Evolutionary conservation across 2,329 filamentous ascomycete species (phyloP).

Genomic region (Mycosphaerella sp.): DNA sequence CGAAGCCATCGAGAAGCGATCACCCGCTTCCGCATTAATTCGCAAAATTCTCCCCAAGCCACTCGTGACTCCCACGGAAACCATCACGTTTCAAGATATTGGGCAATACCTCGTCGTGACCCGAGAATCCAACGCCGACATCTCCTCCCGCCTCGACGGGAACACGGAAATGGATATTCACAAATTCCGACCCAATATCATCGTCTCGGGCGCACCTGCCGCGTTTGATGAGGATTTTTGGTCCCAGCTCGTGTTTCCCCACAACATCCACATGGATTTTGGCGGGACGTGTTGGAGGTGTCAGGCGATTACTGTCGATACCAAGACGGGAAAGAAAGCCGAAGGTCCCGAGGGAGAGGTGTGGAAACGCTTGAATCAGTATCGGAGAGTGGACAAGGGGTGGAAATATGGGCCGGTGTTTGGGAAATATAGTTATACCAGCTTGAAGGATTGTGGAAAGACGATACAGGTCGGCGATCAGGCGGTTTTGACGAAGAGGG

Average conservation of each 20-base stretch:
- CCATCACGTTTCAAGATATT: constrained; percentile 11
- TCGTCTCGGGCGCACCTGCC: constrained; percentile 37
- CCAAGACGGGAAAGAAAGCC: constrained; percentile 37
- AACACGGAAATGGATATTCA: constrained; percentile 17
- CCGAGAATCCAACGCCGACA: constrained; percentile 8
- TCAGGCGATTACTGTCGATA: constrained; percentile 41
- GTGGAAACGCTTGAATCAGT: constrained; percentile 39
- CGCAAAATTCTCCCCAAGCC: constrained; percentile 1
- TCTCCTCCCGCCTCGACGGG: constrained; percentile 1
- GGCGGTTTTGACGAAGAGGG: constrained; percentile 35
- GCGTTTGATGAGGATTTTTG: constrained; percentile 43
- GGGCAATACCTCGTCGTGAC: constrained; percentile 11
- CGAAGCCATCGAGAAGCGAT: not conserved
- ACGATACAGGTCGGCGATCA: constrained; percentile 35
- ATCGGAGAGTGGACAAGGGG: constrained; percentile 38
- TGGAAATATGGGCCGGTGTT: constrained; percentile 42
- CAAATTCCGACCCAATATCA: constrained; percentile 45
- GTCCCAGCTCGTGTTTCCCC: constrained; percentile 24
- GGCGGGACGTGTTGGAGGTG: constrained; percentile 41
- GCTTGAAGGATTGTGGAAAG: constrained; percentile 19
- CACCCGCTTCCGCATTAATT: not conserved
- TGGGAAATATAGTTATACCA: constrained; percentile 37
- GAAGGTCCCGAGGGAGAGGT: constrained; percentile 34
- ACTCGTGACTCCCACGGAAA: constrained; percentile 1
- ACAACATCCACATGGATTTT: constrained; percentile 28